Conservation (phyloP, 345 rosid species). For the Sonneratia alba region DNA sequence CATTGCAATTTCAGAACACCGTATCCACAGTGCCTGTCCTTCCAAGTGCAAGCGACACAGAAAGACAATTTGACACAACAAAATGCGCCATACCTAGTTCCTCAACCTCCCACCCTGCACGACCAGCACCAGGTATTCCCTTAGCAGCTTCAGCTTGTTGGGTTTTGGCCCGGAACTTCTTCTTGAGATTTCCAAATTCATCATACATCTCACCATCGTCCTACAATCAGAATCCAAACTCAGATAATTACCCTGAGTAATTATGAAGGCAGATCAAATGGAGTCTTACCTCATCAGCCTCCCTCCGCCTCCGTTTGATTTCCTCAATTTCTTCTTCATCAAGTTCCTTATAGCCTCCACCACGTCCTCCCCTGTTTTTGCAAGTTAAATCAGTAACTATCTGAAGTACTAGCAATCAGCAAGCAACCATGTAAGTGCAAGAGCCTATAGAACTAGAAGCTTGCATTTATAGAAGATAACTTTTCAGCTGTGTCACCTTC, state of each 20-base stretch:
- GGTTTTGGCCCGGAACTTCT: conserved; percentile 82
- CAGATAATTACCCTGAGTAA: conserved; percentile 9
- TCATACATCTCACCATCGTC: conserved; percentile 98
- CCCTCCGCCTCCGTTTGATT: conserved; percentile 81
- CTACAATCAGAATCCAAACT: conserved; percentile 27
- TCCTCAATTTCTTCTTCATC: conserved; percentile 99
- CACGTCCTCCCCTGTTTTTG: conserved; percentile 82
- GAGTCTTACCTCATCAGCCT: conserved; percentile 75
- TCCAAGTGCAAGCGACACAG: neutral
- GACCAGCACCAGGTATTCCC: conserved; percentile 71
- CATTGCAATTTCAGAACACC: too few relatives aligned
- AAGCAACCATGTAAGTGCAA: neutral
- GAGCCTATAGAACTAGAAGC: neutral
- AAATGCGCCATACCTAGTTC: conserved; percentile 51
- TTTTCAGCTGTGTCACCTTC: neutral
- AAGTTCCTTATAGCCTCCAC: conserved; percentile 95
- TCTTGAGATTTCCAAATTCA: conserved; percentile 97
- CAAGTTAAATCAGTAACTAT: neutral
- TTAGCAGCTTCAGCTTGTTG: conserved; percentile 62
- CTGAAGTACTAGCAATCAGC: neutral
- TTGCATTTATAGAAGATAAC: neutral
- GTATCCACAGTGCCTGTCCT: neutral
- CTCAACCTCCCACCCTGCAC: conserved; percentile 98
- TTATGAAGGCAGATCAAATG: conserved; percentile 9
- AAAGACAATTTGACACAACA: neutral